phyloP scores from a whole-genome alignment of 202 grass and related monocot genomes.

The Digitaria exilis region DNA sequence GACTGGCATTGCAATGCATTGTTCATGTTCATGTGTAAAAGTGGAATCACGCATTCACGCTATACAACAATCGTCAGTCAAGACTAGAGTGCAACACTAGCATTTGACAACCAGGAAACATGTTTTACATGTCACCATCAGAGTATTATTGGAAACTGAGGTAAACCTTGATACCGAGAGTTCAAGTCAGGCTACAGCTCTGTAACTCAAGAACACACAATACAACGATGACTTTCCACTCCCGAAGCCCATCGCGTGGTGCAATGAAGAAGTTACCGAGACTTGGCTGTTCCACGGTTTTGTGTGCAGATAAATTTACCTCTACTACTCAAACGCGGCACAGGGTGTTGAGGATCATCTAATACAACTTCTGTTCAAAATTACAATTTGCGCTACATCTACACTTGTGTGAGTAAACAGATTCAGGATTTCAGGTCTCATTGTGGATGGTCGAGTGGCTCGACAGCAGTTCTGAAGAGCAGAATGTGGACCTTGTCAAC shows the following conservation, averaged over 20 bases:
- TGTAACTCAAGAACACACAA: background rate
- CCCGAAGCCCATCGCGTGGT: background rate
- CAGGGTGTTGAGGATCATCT: background rate
- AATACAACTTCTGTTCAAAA: constrained; percentile 32
- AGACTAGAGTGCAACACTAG: background rate
- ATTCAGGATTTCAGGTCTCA: constrained; percentile 1
- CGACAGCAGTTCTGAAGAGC: constrained; percentile 85
- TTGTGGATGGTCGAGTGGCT: constrained; percentile 57
- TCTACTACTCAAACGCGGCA: background rate
- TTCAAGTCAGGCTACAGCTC: background rate
- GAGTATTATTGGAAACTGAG: background rate
- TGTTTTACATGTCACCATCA: background rate
- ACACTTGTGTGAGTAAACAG: constrained; percentile 8
- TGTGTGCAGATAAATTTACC: constrained; percentile 21
- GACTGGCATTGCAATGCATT: too few relatives aligned
- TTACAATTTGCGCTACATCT: constrained; percentile 40
- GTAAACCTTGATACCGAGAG: background rate
- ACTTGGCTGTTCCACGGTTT: background rate
- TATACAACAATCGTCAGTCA: background rate
- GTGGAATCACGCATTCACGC: background rate
- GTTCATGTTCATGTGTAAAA: background rate
- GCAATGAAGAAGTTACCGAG: background rate
- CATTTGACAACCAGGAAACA: background rate
- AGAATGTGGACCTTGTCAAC: constrained; percentile 91
- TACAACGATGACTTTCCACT: background rate